phyloP scores from a whole-genome alignment of 2,329 filamentous ascomycete species.

The Arthroderma sp. region DNA sequence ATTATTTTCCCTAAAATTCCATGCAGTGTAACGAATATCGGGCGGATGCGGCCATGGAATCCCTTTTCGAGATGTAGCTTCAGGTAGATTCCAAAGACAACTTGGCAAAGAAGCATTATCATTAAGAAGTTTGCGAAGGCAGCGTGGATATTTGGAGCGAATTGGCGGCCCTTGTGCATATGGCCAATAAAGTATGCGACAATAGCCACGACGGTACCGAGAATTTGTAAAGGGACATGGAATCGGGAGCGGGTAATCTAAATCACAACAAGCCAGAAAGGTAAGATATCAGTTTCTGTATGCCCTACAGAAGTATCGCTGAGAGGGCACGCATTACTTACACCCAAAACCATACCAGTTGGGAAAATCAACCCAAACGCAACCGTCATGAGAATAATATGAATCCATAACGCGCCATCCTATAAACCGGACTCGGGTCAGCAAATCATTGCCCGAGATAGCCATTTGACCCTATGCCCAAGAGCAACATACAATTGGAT shows the following conservation, averaged over 20 bases:
- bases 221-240: slow-evolving; percentile 79
- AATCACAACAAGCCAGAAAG: not conserved
- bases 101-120: slow-evolving; percentile 62
- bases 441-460: not conserved
- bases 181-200: slow-evolving; percentile 87
- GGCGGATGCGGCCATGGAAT: slow-evolving; percentile 64
- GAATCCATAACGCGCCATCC: slow-evolving; percentile 81
- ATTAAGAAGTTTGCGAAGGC: slow-evolving; percentile 70
- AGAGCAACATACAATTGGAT: slow-evolving; percentile 51
- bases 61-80: slow-evolving; percentile 80
- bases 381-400: slow-evolving; percentile 77
- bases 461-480: not conserved
- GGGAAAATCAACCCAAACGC: slow-evolving; percentile 90
- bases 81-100: slow-evolving; percentile 71
- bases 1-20: slow-evolving; percentile 75
- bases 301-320: slow-evolving; percentile 2
- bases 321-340: slow-evolving; percentile 33
- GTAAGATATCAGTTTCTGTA: slow-evolving; percentile 7
- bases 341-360: slow-evolving; percentile 85
- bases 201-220: slow-evolving; percentile 62
- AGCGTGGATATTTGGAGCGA: slow-evolving; percentile 67
- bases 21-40: slow-evolving; percentile 58
- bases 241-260: slow-evolving; percentile 81
- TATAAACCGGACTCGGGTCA: slow-evolving; percentile 14
- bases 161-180: slow-evolving; percentile 76